A percentile compares a stretch with the other conserved stretches of the same genome.
Conservation (phyloP, 352 stramenopile species). For the Phytopythium aichiense region DNA sequence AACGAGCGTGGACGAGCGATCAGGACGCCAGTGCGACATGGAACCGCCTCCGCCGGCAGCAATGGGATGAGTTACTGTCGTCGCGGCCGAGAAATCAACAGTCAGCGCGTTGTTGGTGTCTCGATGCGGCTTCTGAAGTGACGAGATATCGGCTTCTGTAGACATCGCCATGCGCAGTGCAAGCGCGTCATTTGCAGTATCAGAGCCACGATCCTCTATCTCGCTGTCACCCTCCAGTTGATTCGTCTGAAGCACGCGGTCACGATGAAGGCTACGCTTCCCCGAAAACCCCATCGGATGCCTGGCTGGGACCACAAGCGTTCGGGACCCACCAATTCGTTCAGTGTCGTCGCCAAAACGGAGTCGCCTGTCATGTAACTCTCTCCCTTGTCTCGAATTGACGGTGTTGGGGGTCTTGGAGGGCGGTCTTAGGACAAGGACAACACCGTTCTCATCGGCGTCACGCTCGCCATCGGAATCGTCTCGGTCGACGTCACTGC, state of each 20-base stretch:
- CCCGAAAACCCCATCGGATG: neutral
- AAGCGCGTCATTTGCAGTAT: neutral
- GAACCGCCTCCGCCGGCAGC: neutral
- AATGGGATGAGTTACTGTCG: neutral
- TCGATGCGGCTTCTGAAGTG: neutral
- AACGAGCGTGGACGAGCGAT: slow-evolving; percentile 30
- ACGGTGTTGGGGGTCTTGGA: neutral
- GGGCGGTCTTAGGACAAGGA: neutral
- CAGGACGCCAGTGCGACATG: neutral
- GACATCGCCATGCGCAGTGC: too few species aligned
- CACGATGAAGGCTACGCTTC: neutral
- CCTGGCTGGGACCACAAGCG: neutral
- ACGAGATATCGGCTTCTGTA: neutral
- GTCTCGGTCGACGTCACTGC: neutral
- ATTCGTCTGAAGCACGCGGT: neutral
- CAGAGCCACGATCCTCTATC: neutral
- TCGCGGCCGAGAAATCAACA: neutral
- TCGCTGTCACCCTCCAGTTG: neutral
- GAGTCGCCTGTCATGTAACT: neutral
- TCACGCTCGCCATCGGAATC: neutral
- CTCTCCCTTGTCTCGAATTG: neutral
- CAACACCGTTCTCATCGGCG: neutral
- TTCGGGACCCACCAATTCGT: neutral
- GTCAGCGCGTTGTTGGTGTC: neutral
- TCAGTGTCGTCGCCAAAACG: neutral